phyloP scores from a whole-genome alignment of 352 stramenopile species.

The Phytophthora niederhauseri region DNA sequence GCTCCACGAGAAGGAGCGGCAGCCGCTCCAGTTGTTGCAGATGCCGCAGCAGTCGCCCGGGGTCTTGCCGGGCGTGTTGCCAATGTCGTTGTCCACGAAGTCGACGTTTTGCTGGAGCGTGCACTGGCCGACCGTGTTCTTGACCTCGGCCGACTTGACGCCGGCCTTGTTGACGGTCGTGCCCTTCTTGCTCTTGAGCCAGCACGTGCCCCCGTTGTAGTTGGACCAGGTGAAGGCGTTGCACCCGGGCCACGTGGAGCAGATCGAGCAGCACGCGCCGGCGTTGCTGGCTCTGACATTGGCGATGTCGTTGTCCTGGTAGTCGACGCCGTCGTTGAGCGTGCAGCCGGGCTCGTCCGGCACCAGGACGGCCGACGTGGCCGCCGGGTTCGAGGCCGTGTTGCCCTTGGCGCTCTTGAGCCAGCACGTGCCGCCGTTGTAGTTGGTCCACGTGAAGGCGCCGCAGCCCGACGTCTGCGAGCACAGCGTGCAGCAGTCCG shows the following conservation, averaged over 20 bases:
- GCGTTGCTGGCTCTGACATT: slow-evolving; percentile 13
- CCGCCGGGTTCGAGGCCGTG: slow-evolving; percentile 12
- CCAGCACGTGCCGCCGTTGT: slow-evolving; percentile 34
- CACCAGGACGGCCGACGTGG: slow-evolving; percentile 26
- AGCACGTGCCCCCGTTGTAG: slow-evolving; percentile 29
- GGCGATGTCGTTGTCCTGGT: too few species aligned
- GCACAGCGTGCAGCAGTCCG: slow-evolving; percentile 39
- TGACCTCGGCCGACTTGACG: slow-evolving; percentile 31
- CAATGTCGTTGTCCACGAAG: slow-evolving; percentile 44
- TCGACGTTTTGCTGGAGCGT: slow-evolving; percentile 32
- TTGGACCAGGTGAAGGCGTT: slow-evolving; percentile 34
- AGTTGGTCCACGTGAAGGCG: slow-evolving; percentile 37
- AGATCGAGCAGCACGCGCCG: slow-evolving; percentile 37
- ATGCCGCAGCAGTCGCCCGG: too few species aligned
- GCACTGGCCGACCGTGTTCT: slow-evolving; percentile 21
- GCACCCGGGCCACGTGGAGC: slow-evolving; percentile 29
- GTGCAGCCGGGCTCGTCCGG: slow-evolving; percentile 13
- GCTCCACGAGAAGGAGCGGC: slow-evolving; percentile 35
- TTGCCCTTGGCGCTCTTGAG: slow-evolving; percentile 39
- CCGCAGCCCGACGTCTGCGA: slow-evolving; percentile 19
- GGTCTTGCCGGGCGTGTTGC: too few species aligned
- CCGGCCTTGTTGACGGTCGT: slow-evolving; percentile 4
- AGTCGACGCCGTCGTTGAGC: slow-evolving; percentile 27
- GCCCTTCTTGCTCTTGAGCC: slow-evolving; percentile 35
- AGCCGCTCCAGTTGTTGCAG: slow-evolving; percentile 9